Evolutionary conservation across 495 filamentous ascomycete species (phyloP).

Genomic region (Hyaloscypha finlandica): DNA sequence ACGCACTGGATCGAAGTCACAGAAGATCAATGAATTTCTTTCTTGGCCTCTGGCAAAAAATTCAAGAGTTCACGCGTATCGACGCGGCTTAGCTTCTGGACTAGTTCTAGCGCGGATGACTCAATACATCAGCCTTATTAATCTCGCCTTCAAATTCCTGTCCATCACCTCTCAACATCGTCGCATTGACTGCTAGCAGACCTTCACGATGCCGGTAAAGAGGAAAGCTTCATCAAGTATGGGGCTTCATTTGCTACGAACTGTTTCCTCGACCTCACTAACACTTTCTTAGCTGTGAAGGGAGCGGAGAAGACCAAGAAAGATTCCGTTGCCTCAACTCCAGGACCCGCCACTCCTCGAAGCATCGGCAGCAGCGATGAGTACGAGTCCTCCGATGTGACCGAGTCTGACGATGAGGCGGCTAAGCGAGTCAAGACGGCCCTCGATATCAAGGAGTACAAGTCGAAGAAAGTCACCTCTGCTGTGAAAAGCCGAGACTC

Average conservation of each 20-base stretch:
- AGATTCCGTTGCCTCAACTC: constrained; percentile 66
- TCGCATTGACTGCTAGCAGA: constrained; percentile 22
- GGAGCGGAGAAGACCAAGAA: constrained; percentile 55
- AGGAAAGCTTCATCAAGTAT: constrained; percentile 69
- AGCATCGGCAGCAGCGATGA: constrained; percentile 68
- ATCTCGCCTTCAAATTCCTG: constrained; percentile 10
- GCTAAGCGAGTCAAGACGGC: constrained; percentile 54
- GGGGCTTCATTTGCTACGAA: constrained; percentile 29
- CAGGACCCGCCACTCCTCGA: constrained; percentile 65
- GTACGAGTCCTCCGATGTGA: constrained; percentile 67
- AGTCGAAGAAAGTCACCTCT: constrained; percentile 32
- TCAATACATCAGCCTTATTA: constrained; percentile 22
- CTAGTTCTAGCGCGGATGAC: constrained; percentile 20
- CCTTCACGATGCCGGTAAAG: constrained; percentile 67
- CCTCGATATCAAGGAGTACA: constrained; percentile 59
- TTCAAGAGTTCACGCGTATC: not conserved
- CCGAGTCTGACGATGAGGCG: constrained; percentile 52
- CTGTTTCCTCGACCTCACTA: constrained; percentile 38
- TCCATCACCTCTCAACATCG: constrained; percentile 2
- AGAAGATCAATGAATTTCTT: too few species aligned
- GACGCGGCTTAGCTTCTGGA: constrained; percentile 7
- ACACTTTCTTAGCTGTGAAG: constrained; percentile 47
- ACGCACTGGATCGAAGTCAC: too few species aligned
- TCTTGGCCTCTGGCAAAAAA: not conserved
- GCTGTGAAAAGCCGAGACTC: constrained; percentile 38